Percentiles rank a stretch among this genome's conserved stretches.
Conservation (phyloP, 176 grass and related monocot species). For the Oryza brachyantha region DNA sequence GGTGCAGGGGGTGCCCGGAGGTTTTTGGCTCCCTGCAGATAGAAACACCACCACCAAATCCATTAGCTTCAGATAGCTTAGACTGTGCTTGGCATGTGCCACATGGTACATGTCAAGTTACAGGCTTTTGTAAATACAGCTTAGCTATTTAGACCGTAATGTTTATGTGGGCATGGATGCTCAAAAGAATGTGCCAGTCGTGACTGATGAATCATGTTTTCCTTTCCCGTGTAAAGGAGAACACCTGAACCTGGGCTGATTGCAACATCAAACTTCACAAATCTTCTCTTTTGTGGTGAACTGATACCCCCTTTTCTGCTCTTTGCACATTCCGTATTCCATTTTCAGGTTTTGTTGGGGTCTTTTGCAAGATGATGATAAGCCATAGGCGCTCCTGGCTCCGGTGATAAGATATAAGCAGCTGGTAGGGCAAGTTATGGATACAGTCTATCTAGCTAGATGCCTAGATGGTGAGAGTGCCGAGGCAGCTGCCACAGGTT, state of each 20-base stretch:
- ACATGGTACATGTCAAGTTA: conserved; percentile 17
- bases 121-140: conserved; percentile 16
- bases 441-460: background rate
- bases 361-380: background rate
- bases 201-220: conserved; percentile 10
- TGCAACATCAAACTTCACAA: background rate
- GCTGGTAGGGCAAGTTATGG: background rate
- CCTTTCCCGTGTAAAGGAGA: background rate
- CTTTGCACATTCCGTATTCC: background rate
- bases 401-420: background rate
- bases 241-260: background rate
- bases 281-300: background rate
- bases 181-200: background rate
- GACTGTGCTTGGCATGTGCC: background rate
- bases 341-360: no score
- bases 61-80: conserved; percentile 21
- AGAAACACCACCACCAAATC: conserved; percentile 3
- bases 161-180: background rate
- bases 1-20: background rate
- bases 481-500: background rate
- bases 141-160: conserved; percentile 15
- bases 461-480: background rate
- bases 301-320: background rate
- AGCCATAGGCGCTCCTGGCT: background rate
- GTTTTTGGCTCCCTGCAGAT: background rate